Percentiles rank a stretch among this genome's conserved stretches.
phyloP scores from a whole-genome alignment of 2,329 filamentous ascomycete species.

The Monilinia laxa region DNA sequence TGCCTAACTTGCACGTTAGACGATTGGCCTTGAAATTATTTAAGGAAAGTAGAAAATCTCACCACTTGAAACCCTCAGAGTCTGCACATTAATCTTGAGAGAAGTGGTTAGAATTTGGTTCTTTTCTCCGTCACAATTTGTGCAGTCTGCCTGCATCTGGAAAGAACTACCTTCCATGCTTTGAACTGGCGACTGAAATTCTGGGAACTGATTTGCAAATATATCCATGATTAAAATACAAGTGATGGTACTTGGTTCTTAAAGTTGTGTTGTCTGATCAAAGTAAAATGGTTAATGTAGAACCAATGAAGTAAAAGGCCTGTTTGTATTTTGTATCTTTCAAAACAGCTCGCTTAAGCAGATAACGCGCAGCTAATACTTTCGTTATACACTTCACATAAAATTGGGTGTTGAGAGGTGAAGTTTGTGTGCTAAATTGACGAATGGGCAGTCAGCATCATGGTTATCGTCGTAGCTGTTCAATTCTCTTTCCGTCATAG shows the following conservation, averaged over 20 bases:
- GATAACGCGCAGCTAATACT: background rate
- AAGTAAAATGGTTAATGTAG: background rate
- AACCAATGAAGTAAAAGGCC: background rate
- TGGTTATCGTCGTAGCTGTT: background rate
- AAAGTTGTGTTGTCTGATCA: background rate
- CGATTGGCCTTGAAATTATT: background rate
- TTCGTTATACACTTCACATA: background rate
- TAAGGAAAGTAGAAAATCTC: background rate
- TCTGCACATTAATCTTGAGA: background rate
- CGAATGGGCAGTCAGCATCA: too few relatives aligned
- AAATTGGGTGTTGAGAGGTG: background rate
- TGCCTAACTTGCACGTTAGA: background rate
- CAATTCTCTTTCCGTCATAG: background rate
- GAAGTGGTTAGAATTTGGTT: background rate
- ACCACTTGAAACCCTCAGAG: background rate
- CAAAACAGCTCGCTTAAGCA: slow-evolving; percentile 2
- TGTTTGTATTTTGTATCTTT: background rate
- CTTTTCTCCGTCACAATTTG: background rate
- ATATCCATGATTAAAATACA: background rate
- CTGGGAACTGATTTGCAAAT: background rate
- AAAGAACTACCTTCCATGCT: slow-evolving; percentile 6
- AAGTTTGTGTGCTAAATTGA: background rate
- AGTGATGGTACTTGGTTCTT: background rate
- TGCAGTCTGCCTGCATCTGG: background rate
- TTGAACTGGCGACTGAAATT: background rate